These are phyloP conservation scores for Spergularia bocconei DNA, from an alignment of 148 eudicot species.

Conservation along the genomic window DNA sequence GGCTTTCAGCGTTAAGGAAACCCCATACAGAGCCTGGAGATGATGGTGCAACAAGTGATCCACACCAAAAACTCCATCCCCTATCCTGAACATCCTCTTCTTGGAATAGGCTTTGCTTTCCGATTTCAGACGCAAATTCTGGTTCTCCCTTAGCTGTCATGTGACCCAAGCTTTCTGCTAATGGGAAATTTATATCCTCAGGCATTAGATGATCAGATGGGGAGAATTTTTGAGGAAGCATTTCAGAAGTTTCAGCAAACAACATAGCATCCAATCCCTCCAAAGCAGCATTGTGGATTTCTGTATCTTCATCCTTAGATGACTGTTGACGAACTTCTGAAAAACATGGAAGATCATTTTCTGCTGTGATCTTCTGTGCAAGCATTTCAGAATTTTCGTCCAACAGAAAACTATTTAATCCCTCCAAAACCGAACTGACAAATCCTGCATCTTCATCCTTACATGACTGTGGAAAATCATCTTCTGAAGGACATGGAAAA, in stretches of 20 bases:
- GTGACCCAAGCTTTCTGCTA: conserved; percentile 1
- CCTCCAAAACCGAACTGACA: too few species aligned
- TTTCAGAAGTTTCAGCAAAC: conserved; percentile 26
- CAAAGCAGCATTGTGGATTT: conserved; percentile 14
- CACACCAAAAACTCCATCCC: conserved; percentile 39
- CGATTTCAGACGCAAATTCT: conserved; percentile 8
- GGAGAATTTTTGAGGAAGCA: conserved; percentile 14
- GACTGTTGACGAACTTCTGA: conserved; percentile 7
- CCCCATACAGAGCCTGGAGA: conserved; percentile 5
- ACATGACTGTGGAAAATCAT: neutral
- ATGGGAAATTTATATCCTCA: conserved; percentile 10
- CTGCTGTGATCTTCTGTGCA: conserved; percentile 18
- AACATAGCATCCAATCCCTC: conserved; percentile 27
- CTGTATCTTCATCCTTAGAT: conserved; percentile 19
- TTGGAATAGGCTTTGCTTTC: conserved; percentile 18
- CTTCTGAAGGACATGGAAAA: conserved; percentile 8
- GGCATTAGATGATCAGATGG: conserved; percentile 30
- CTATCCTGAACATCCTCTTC: conserved; percentile 18
- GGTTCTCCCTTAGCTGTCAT: neutral
- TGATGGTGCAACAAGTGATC: conserved; percentile 14
- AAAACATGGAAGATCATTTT: conserved; percentile 8
- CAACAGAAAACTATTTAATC: conserved; percentile 14
- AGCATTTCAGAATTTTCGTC: conserved; percentile 24
- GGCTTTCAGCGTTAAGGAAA: conserved; percentile 18
- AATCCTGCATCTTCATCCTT: neutral